These are phyloP conservation scores for Schwanniomyces sp. DNA, from an alignment of 805 yeast genomes.

Conservation along the genomic window DNA sequence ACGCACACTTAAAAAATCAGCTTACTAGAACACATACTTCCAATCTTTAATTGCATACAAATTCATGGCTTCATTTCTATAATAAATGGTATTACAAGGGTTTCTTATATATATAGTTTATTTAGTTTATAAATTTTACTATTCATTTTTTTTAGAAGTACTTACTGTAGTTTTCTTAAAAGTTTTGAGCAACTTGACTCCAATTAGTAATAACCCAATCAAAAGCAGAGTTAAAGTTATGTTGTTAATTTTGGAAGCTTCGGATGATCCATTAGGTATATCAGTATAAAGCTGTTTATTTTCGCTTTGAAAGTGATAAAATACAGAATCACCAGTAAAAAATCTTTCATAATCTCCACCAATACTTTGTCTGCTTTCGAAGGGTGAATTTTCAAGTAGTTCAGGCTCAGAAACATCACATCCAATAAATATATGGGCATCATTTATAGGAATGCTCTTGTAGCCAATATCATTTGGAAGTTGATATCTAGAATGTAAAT, in stretches of 20 bases:
- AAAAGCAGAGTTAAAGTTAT: conserved; percentile 5
- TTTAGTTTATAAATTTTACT: not conserved
- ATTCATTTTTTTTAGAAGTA: not conserved
- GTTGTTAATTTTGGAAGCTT: not conserved
- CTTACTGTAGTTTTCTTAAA: not conserved
- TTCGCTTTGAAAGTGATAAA: conserved; percentile 24
- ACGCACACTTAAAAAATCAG: conserved; percentile 12
- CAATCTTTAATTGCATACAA: not conserved
- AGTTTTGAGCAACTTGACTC: conserved; percentile 3
- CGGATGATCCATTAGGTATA: conserved; percentile 1
- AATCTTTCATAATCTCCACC: conserved; percentile 37
- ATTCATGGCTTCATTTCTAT: not conserved
- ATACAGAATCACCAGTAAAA: conserved; percentile 41
- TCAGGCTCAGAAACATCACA: conserved; percentile 31
- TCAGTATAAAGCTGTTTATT: not conserved
- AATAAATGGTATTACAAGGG: not conserved
- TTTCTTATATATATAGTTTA: not conserved
- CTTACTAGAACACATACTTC: conserved; percentile 1
- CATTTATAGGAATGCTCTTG: conserved; percentile 13
- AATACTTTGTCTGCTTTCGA: conserved; percentile 23
- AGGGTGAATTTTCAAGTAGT: conserved; percentile 35
- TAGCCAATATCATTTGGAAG: conserved; percentile 18
- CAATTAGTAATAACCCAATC: conserved; percentile 4
- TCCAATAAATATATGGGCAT: conserved; percentile 35
- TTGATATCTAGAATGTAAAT: conserved; percentile 42